These are phyloP conservation scores for Talaromyces sp. DNA, from an alignment of 2,329 filamentous ascomycete species.

Conservation along the genomic window DNA sequence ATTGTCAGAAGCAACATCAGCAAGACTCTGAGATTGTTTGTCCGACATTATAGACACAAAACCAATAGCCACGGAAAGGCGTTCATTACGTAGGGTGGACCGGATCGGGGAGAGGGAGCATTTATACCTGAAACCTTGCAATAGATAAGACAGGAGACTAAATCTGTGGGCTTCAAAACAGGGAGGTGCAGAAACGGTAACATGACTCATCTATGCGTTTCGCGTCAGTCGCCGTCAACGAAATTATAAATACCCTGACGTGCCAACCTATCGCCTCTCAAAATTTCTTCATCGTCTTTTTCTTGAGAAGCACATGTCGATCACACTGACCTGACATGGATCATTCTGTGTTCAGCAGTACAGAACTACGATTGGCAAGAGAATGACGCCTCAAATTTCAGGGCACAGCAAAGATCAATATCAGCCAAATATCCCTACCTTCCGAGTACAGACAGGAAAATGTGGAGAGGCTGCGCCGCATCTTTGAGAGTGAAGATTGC, in stretches of 20 bases:
- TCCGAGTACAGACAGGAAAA: constrained; percentile 16
- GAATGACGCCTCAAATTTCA: constrained; percentile 20
- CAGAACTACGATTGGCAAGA: neutral
- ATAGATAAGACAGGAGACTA: neutral
- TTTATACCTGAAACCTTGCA: neutral
- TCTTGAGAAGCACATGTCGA: neutral
- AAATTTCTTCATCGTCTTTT: neutral
- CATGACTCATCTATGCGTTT: neutral
- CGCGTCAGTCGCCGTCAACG: neutral
- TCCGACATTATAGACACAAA: neutral
- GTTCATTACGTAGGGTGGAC: neutral
- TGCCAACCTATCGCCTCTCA: neutral
- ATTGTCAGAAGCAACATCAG: neutral
- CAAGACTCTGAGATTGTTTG: neutral
- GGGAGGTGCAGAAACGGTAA: neutral
- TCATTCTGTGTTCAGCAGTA: neutral
- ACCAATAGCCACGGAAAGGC: neutral
- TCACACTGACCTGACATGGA: neutral
- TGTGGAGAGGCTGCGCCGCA: constrained; percentile 20
- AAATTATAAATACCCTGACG: neutral
- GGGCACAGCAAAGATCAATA: constrained; percentile 21
- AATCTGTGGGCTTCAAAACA: neutral
- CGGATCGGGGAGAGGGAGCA: neutral
- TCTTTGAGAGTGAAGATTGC: constrained; percentile 17
- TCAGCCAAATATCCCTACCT: constrained; percentile 17